These are phyloP conservation scores for Phialocephala subalpina DNA, from an alignment of 2,329 filamentous ascomycete genomes.

Conservation along the genomic window DNA sequence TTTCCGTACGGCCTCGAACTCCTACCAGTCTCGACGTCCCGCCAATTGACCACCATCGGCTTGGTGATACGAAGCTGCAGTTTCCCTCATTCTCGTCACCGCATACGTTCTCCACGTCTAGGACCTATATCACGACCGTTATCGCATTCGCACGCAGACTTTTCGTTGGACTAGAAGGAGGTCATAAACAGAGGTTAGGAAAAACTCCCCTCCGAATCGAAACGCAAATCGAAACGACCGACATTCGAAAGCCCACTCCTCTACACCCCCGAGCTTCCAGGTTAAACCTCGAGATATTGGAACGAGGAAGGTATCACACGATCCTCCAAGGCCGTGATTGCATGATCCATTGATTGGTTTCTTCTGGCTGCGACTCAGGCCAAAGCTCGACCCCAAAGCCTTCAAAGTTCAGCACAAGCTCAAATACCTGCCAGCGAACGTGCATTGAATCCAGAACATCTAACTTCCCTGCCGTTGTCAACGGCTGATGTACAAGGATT, in stretches of 20 bases:
- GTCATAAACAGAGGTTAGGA: neutral
- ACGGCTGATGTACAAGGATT: conserved; percentile 35
- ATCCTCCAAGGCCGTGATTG: conserved; percentile 1
- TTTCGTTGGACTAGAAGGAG: neutral
- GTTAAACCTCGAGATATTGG: conserved; percentile 1
- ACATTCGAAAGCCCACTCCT: conserved; percentile 14
- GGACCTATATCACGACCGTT: conserved; percentile 27
- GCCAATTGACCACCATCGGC: conserved; percentile 16
- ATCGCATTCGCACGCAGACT: neutral
- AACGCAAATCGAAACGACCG: conserved; percentile 14
- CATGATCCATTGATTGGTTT: conserved; percentile 9
- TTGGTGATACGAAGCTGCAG: conserved; percentile 18
- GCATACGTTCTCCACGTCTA: conserved; percentile 26
- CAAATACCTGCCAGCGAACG: conserved; percentile 1
- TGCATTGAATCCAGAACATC: conserved; percentile 28
- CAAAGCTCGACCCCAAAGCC: neutral
- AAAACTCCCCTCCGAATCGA: neutral
- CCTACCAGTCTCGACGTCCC: conserved; percentile 2
- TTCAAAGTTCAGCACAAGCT: neutral
- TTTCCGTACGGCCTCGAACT: conserved; percentile 19
- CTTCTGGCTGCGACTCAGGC: conserved; percentile 3
- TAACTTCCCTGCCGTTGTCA: conserved; percentile 30
- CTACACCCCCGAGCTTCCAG: conserved; percentile 2
- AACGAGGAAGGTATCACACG: conserved; percentile 9
- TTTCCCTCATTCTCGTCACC: conserved; percentile 23